These are phyloP conservation scores for Apophysomyces elegans DNA, from an alignment of 371 early-diverging fungal species.

Conservation along the genomic window DNA sequence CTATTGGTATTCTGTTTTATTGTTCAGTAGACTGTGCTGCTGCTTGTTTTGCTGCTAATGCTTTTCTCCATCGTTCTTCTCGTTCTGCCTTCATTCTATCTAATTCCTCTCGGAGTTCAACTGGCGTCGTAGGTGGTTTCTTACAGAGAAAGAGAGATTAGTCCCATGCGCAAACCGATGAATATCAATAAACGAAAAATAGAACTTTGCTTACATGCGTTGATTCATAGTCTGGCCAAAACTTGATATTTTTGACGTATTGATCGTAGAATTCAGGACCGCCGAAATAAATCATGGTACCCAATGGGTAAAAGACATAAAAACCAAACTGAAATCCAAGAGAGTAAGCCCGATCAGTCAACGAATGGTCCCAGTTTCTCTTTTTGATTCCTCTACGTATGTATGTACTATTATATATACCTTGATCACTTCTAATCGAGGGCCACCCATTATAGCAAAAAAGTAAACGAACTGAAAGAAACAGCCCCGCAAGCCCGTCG, in stretches of 20 bases:
- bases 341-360: background rate
- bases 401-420: conserved; percentile 20
- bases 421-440: conserved; percentile 54
- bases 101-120: conserved; percentile 42
- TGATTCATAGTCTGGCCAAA: conserved; percentile 54
- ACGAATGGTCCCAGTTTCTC: too few species aligned
- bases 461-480: background rate
- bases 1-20: background rate
- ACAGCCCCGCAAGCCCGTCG: too few species aligned
- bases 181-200: background rate
- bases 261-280: conserved; percentile 57
- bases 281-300: conserved; percentile 59
- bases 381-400: background rate
- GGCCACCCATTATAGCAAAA: conserved; percentile 47
- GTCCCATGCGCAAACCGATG: too few species aligned
- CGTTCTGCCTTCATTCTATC: conserved; percentile 47
- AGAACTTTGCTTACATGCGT: conserved; percentile 37
- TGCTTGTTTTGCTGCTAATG: conserved; percentile 25
- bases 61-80: conserved; percentile 55
- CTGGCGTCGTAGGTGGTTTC: conserved; percentile 55
- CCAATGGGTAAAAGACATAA: conserved; percentile 60
- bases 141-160: background rate
- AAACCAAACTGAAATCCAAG: conserved; percentile 46
- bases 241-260: conserved; percentile 54
- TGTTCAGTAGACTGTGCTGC: background rate